phyloP scores from a whole-genome alignment of 805 yeast species.

The Metschnikowia lunata region DNA sequence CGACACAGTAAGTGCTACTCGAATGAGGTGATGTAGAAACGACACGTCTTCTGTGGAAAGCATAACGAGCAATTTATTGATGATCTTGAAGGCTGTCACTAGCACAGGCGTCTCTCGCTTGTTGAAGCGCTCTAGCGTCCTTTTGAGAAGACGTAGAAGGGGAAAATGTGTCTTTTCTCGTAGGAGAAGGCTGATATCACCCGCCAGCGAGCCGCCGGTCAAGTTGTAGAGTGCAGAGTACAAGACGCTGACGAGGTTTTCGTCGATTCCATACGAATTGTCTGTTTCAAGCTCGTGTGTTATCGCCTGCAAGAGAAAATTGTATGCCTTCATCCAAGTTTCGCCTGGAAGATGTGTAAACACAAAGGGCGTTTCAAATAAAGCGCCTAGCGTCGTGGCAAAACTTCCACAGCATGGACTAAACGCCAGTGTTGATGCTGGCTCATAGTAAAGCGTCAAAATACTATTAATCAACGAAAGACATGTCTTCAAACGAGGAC shows the following conservation, averaged over 20 bases:
- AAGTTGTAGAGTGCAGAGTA: slow-evolving; percentile 18
- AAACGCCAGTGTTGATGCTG: slow-evolving; percentile 10
- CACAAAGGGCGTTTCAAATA: slow-evolving; percentile 24
- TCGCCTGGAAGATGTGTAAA: slow-evolving; percentile 28
- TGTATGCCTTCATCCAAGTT: slow-evolving; percentile 25
- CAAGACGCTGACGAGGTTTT: slow-evolving; percentile 21
- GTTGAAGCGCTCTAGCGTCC: slow-evolving; percentile 15
- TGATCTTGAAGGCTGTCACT: slow-evolving; percentile 32
- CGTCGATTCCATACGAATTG: slow-evolving; percentile 9
- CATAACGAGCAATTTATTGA: slow-evolving; percentile 43
- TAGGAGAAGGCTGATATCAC: slow-evolving; percentile 18
- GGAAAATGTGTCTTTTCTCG: slow-evolving; percentile 17
- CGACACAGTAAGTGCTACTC: slow-evolving; percentile 34
- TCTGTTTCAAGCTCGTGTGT: slow-evolving; percentile 9
- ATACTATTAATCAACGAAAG: slow-evolving; percentile 17
- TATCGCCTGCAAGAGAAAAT: slow-evolving; percentile 22
- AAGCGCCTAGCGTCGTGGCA: slow-evolving; percentile 17
- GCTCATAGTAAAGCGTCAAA: slow-evolving; percentile 17
- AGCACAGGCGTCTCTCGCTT: slow-evolving; percentile 23
- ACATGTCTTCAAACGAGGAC: slow-evolving; percentile 22
- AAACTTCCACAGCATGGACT: slow-evolving; percentile 26
- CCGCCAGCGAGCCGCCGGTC: slow-evolving; percentile 19
- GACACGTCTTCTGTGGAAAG: slow-evolving; percentile 38
- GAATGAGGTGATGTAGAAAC: slow-evolving; percentile 34
- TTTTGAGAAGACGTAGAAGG: slow-evolving; percentile 17